Conservation (phyloP, 108 stramenopile species). For the Discostella stelligeroides region DNA sequence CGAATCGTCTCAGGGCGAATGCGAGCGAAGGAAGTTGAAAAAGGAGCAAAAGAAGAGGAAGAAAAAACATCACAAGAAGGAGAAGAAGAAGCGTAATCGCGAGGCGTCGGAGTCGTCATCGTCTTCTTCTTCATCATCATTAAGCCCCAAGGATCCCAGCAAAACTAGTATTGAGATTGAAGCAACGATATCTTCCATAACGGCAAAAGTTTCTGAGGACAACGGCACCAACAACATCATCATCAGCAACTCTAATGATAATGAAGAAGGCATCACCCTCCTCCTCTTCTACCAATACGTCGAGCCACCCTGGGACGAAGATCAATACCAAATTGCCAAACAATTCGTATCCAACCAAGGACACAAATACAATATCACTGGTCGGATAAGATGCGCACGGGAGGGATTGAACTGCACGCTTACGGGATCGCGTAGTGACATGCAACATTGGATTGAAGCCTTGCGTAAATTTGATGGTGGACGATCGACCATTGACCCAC, state of each 20-base stretch:
- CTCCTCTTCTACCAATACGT: conserved; percentile 93
- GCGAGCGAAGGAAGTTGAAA: neutral
- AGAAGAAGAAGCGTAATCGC: conserved; percentile 9
- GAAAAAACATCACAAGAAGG: conserved; percentile 17
- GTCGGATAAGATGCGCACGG: conserved; percentile 83
- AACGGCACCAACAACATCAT: neutral
- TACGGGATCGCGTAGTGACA: conserved; percentile 55
- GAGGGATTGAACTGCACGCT: conserved; percentile 93
- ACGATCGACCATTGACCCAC: conserved; percentile 17
- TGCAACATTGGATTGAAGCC: conserved; percentile 62
- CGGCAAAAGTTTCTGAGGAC: neutral
- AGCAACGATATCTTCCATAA: neutral
- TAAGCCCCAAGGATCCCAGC: neutral
- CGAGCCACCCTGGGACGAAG: conserved; percentile 78
- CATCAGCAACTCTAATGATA: too few species aligned
- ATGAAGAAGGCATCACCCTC: conserved; percentile 51
- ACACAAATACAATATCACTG: conserved; percentile 58
- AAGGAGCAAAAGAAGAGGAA: conserved; percentile 15
- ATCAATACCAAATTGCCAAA: conserved; percentile 59
- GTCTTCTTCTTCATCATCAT: neutral
- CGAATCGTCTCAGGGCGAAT: too few species aligned
- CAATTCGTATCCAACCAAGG: conserved; percentile 52
- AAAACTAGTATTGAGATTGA: neutral
- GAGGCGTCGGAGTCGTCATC: neutral
- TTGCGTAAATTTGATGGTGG: conserved; percentile 64